Percentiles rank a stretch among this genome's conserved stretches.
phyloP scores from a whole-genome alignment of 2,329 filamentous ascomycete genomes.

The Nectriaceae sp. region DNA sequence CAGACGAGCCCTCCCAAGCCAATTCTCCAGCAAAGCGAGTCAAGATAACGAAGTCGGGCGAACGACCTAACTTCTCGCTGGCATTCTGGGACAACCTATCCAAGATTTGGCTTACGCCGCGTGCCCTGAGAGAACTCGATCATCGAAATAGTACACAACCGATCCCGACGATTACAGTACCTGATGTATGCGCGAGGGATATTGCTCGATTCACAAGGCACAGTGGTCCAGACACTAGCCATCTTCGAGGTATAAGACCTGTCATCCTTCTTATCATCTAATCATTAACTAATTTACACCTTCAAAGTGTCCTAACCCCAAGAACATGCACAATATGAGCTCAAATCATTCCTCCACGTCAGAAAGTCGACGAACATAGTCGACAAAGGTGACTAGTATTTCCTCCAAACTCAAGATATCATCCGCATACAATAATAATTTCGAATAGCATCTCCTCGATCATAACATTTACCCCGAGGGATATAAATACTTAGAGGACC shows the following conservation, averaged over 20 bases:
- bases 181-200: too few relatives aligned
- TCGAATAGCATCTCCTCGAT: slow-evolving; percentile 40
- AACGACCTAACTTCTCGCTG: neutral
- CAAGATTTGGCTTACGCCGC: slow-evolving; percentile 1
- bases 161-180: neutral
- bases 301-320: slow-evolving; percentile 14
- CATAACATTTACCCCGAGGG: slow-evolving; percentile 33
- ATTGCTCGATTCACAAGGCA: slow-evolving; percentile 25
- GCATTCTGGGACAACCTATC: slow-evolving; percentile 11
- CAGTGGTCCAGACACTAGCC: slow-evolving; percentile 25
- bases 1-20: slow-evolving; percentile 2
- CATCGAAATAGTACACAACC: slow-evolving; percentile 1
- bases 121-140: slow-evolving; percentile 9
- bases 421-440: slow-evolving; percentile 33
- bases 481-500: slow-evolving; percentile 27
- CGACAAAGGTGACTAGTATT: too few relatives aligned
- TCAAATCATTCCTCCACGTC: too few relatives aligned
- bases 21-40: neutral
- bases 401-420: slow-evolving; percentile 9
- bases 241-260: slow-evolving; percentile 22
- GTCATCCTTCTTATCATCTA: slow-evolving; percentile 5
- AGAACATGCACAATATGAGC: too few relatives aligned
- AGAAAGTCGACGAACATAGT: too few relatives aligned
- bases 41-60: neutral
- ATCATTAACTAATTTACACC: slow-evolving; percentile 11